phyloP scores from a whole-genome alignment of 2,329 filamentous ascomycete species.

The Aureobasidium sp. region DNA sequence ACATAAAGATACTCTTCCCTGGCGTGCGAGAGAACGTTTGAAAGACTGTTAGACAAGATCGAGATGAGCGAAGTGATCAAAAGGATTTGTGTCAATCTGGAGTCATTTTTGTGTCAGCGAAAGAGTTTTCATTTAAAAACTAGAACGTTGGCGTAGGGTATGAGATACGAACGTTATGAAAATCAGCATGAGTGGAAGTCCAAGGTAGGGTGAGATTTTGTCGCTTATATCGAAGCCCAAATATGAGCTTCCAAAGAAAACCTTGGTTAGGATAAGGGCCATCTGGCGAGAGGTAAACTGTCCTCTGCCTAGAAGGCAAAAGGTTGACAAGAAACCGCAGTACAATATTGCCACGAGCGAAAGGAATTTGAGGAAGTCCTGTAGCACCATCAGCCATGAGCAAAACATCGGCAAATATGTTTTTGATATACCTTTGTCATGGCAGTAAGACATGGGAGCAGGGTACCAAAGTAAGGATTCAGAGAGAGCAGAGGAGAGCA shows the following conservation, averaged over 20 bases:
- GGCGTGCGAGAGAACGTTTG: conserved; percentile 54
- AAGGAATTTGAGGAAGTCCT: conserved; percentile 79
- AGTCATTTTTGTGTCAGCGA: not conserved
- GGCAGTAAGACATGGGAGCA: conserved; percentile 85
- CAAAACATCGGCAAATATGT: not conserved
- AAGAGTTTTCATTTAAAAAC: not conserved
- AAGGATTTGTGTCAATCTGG: conserved; percentile 63
- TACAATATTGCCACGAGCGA: conserved; percentile 77
- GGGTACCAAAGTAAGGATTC: conserved; percentile 82
- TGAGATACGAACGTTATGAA: conserved; percentile 50
- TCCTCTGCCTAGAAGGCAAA: conserved; percentile 68
- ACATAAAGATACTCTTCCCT: conserved; percentile 74
- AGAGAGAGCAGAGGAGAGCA: conserved; percentile 73
- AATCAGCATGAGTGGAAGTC: conserved; percentile 53
- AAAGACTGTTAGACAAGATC: conserved; percentile 70
- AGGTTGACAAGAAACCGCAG: conserved; percentile 80
- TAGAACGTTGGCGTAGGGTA: not conserved
- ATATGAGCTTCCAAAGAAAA: conserved; percentile 64
- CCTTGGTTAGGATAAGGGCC: conserved; percentile 70
- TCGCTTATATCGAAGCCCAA: conserved; percentile 58
- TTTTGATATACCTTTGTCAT: conserved; percentile 46
- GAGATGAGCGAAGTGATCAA: conserved; percentile 72
- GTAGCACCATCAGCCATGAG: conserved; percentile 40
- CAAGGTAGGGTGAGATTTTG: conserved; percentile 44
- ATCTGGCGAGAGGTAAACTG: conserved; percentile 59